phyloP scores from a whole-genome alignment of 306 rosid species.

The Acacia confusa region DNA sequence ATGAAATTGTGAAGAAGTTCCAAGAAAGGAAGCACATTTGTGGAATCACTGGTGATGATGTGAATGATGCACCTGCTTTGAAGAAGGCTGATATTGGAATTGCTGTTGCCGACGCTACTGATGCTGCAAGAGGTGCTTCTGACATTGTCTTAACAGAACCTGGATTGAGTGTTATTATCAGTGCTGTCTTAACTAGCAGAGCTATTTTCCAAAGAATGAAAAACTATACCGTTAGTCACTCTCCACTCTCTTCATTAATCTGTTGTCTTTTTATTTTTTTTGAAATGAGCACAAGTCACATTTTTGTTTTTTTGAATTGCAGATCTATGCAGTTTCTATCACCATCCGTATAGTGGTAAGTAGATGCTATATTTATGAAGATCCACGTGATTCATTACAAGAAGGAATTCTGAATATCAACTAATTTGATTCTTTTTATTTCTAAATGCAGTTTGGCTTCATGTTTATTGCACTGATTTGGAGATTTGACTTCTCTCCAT shows the following conservation, averaged over 20 bases:
- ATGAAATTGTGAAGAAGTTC: slow-evolving; percentile 92
- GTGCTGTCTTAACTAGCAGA: slow-evolving; percentile 97
- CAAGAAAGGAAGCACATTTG: slow-evolving; percentile 96
- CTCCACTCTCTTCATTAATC: slow-evolving; percentile 12
- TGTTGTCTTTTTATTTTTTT: not conserved
- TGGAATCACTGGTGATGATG: slow-evolving; percentile 99
- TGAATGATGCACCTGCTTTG: slow-evolving; percentile 97
- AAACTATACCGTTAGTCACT: slow-evolving; percentile 82
- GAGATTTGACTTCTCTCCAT: slow-evolving; percentile 96
- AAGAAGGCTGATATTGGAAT: slow-evolving; percentile 98
- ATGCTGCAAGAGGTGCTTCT: slow-evolving; percentile 97
- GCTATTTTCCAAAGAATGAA: slow-evolving; percentile 98
- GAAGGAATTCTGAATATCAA: slow-evolving; percentile 1
- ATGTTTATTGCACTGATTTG: slow-evolving; percentile 92
- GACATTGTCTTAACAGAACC: slow-evolving; percentile 98
- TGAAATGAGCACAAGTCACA: slow-evolving; percentile 7
- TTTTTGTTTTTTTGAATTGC: slow-evolving; percentile 28
- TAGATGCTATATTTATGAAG: slow-evolving; percentile 5
- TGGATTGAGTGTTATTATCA: slow-evolving; percentile 92
- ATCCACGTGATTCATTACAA: not conserved
- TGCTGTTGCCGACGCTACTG: slow-evolving; percentile 98
- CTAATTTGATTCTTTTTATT: slow-evolving; percentile 12
- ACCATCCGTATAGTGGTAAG: slow-evolving; percentile 99
- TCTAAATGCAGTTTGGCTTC: slow-evolving; percentile 83
- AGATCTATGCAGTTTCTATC: slow-evolving; percentile 99